Conservation (phyloP, 1,139 yeast species). For the Yarrowia galli region DNA sequence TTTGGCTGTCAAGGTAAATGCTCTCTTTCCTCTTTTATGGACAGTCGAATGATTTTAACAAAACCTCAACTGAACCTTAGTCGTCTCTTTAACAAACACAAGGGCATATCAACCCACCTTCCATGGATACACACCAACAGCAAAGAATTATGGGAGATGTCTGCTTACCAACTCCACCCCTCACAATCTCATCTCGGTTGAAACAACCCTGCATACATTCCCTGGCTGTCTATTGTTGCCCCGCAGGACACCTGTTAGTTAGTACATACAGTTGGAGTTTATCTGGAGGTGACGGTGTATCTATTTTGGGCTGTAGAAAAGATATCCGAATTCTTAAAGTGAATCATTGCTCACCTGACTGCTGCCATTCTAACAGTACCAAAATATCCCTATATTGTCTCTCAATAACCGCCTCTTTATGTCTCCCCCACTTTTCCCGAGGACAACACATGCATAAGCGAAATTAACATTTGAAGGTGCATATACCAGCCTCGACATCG, state of each 20-base stretch:
- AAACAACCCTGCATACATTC: constrained; percentile 22
- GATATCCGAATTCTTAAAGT: neutral
- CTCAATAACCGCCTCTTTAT: neutral
- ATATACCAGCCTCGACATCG: neutral
- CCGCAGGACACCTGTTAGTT: constrained; percentile 23
- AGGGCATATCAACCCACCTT: too few relatives aligned
- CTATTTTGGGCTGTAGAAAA: neutral
- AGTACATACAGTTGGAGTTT: constrained; percentile 18
- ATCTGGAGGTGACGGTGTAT: neutral
- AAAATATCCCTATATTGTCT: neutral
- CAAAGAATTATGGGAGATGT: too few relatives aligned
- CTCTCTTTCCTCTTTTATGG: too few relatives aligned
- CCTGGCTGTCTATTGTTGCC: constrained; percentile 4
- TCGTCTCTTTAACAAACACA: too few relatives aligned
- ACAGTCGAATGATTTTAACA: too few relatives aligned
- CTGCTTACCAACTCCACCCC: too few relatives aligned
- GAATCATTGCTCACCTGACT: too few relatives aligned
- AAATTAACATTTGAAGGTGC: constrained; percentile 1
- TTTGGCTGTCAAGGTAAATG: too few relatives aligned
- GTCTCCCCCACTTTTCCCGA: constrained; percentile 2
- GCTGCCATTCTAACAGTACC: neutral
- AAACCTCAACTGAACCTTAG: too few relatives aligned
- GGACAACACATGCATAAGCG: constrained; percentile 22
- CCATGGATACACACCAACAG: too few relatives aligned
- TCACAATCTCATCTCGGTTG: neutral